Conservation (phyloP, 129 eudicot species). For the Deinandra increscens region DNA sequence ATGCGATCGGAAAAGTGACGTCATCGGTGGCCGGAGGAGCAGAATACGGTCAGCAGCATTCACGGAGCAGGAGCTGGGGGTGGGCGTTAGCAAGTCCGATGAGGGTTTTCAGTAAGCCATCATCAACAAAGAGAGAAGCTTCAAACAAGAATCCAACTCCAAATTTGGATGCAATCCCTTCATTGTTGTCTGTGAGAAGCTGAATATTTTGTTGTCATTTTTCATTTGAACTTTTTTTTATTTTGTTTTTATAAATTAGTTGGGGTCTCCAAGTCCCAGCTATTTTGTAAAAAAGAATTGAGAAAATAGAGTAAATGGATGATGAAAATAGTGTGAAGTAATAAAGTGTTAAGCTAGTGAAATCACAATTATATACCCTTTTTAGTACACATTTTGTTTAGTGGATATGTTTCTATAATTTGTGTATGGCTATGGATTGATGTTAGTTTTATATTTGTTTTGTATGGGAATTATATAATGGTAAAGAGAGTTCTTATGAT, state of each 20-base stretch:
- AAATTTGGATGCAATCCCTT: conserved; percentile 78
- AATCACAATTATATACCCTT: conserved; percentile 19
- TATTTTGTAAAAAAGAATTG: conserved; percentile 14
- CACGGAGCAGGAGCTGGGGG: conserved; percentile 76
- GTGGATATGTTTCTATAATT: conserved; percentile 1
- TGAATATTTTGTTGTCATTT: conserved; percentile 19
- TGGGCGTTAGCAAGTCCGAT: conserved; percentile 93
- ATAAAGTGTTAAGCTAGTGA: conserved; percentile 13
- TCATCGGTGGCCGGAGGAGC: conserved; percentile 19
- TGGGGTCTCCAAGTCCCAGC: conserved; percentile 5
- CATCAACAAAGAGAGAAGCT: conserved; percentile 37
- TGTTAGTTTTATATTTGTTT: conserved; percentile 5
- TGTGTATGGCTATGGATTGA: background rate
- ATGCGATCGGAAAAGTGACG: conserved; percentile 29
- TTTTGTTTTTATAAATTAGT: conserved; percentile 11
- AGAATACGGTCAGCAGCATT: conserved; percentile 26
- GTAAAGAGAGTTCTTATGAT: too few relatives aligned
- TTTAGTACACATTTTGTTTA: conserved; percentile 21
- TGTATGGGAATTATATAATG: background rate
- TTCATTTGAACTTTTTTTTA: conserved; percentile 17
- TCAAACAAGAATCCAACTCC: conserved; percentile 48
- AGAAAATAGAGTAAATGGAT: conserved; percentile 24
- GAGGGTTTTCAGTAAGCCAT: conserved; percentile 66
- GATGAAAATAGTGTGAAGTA: conserved; percentile 26
- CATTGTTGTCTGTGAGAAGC: conserved; percentile 69